phyloP scores from a whole-genome alignment of 139 green algal species.

The Pseudopediastrum boryanum region DNA sequence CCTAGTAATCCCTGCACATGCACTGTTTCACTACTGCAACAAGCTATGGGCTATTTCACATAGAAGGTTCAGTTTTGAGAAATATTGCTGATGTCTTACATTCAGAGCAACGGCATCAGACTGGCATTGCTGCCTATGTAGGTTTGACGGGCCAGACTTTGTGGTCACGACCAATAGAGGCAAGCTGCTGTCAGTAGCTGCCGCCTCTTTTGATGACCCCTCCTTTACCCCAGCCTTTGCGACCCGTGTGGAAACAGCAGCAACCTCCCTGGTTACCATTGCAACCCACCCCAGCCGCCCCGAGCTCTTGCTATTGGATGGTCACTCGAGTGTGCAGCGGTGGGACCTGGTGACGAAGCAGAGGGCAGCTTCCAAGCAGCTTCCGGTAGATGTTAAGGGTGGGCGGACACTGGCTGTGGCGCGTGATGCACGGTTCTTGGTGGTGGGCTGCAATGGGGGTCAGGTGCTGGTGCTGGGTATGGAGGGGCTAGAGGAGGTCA shows the following conservation, averaged over 20 bases:
- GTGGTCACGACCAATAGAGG: slow-evolving; percentile 54
- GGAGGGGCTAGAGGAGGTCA: slow-evolving; percentile 49
- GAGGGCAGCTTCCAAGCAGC: not conserved
- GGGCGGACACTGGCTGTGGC: not conserved
- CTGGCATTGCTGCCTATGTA: not conserved
- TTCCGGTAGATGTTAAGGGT: not conserved
- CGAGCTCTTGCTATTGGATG: slow-evolving; percentile 40
- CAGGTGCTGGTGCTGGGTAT: slow-evolving; percentile 54
- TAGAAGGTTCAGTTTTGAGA: too few relatives aligned
- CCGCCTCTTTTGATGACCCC: slow-evolving; percentile 29
- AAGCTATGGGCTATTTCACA: too few relatives aligned
- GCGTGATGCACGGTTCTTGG: slow-evolving; percentile 49
- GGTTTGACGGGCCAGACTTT: slow-evolving; percentile 57
- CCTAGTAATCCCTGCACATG: too few relatives aligned
- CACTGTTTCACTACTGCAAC: too few relatives aligned
- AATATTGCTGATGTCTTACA: too few relatives aligned
- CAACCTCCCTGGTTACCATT: slow-evolving; percentile 42
- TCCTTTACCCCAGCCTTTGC: not conserved
- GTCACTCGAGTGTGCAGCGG: slow-evolving; percentile 37
- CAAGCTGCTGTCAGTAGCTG: slow-evolving; percentile 42
- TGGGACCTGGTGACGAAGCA: slow-evolving; percentile 48
- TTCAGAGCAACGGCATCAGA: too few relatives aligned
- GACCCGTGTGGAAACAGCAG: slow-evolving; percentile 36
- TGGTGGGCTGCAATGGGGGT: slow-evolving; percentile 40
- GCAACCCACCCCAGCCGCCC: slow-evolving; percentile 51